Evolutionary conservation across 179 eudicot species (phyloP).

Genomic region (Kewa caespitosa): DNA sequence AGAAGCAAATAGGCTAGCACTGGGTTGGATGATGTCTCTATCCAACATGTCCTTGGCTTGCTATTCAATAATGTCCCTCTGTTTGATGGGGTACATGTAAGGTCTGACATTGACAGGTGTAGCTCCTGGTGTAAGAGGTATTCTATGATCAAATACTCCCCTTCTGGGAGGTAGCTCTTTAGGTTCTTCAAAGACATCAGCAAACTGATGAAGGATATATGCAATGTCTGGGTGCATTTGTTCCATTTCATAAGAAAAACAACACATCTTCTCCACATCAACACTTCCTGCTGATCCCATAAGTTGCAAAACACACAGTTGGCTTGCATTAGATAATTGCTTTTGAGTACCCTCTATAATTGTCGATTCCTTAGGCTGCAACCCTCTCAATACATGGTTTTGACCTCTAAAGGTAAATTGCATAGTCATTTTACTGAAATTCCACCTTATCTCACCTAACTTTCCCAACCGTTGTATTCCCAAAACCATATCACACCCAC

Average conservation of each 20-base stretch:
- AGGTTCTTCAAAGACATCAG: neutral
- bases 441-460: neutral
- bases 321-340: neutral
- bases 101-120: neutral
- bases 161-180: neutral
- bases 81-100: neutral
- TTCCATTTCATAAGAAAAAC: too few species aligned
- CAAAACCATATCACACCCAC: neutral
- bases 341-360: neutral
- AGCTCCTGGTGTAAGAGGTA: neutral
- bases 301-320: neutral
- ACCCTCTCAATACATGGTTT: neutral
- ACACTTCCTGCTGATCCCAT: too few species aligned
- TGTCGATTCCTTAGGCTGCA: too few species aligned
- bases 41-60: neutral
- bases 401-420: neutral
- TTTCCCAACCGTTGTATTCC: neutral
- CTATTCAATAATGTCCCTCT: neutral
- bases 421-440: neutral
- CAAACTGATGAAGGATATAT: neutral
- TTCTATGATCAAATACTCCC: slow-evolving; percentile 6
- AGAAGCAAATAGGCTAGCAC: neutral
- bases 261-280: too few species aligned
- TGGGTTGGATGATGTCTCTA: neutral
- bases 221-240: too few species aligned